Evolutionary conservation across 306 rosid genomes (phyloP).

Genomic region (Geum urbanum): DNA sequence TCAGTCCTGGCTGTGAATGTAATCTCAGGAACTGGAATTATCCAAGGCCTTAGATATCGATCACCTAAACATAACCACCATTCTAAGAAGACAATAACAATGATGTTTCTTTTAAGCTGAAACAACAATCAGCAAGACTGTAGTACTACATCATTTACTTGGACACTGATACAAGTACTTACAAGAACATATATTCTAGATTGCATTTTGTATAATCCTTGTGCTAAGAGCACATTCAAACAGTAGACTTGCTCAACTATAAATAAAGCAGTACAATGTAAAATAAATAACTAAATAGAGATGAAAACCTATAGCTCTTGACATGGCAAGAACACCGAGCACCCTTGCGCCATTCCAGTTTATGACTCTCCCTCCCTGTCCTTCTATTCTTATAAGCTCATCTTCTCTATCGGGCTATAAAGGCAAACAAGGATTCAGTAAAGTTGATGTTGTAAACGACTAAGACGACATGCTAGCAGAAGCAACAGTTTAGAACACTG

Average conservation of each 20-base stretch:
- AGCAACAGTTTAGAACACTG: too few species aligned
- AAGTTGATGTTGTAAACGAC: constrained; percentile 14
- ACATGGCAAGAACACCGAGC: constrained; percentile 57
- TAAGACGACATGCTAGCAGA: too few species aligned
- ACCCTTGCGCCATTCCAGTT: constrained; percentile 99
- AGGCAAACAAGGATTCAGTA: constrained; percentile 29
- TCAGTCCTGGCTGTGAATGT: constrained; percentile 58
- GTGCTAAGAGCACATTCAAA: constrained; percentile 1
- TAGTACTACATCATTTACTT: not conserved
- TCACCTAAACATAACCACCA: constrained; percentile 50
- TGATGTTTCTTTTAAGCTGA: not conserved
- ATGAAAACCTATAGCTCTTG: constrained; percentile 91
- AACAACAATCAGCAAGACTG: not conserved
- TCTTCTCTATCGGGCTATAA: constrained; percentile 87
- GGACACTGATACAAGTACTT: not conserved
- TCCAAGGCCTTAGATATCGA: constrained; percentile 76
- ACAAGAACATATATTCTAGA: not conserved
- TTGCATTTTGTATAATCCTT: constrained; percentile 8
- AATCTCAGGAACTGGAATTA: constrained; percentile 77
- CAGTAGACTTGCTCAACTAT: not conserved
- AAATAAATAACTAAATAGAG: constrained; percentile 30
- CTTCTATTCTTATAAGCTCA: constrained; percentile 66
- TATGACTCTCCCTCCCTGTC: constrained; percentile 78
- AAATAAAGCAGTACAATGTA: constrained; percentile 9
- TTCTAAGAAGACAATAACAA: too few species aligned